Evolutionary conservation across 2,329 filamentous ascomycete species (phyloP), one percentile per base, ranked within the genome.

Genomic region (Dryadomyces quercivorus): DNA sequence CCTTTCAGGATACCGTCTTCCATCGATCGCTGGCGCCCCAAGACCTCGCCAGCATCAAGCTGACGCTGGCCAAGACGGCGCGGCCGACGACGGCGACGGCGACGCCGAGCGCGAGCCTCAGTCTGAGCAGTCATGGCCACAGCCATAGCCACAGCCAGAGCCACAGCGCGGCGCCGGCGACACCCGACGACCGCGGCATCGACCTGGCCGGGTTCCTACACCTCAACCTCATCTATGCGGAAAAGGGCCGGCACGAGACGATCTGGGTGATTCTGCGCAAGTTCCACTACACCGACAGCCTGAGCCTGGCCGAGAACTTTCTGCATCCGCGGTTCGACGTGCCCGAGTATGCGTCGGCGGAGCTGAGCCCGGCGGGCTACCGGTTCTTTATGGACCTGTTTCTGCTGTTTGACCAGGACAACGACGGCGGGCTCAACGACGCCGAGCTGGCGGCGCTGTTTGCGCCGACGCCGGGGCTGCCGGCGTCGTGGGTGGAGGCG

Each of bases 191-290:
- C 34, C 79, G 75, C 45, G 93, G 92, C 1, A 87, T 98, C 60
- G 86, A 91, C 59, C 80, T 88, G 60, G 78, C 77, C 42, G 91
- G 89, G 0, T 98, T 98, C 63, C 71, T 98, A 50, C 81, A 92
- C 60, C 73, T 98, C 43, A 97, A 97, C 72, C 95, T 91, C 70
- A 81, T 97, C 56, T 98, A 96, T 66, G 93, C 91, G 0, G 92
- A 97, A 66, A 97, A 97, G 67, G 93, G 93, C 13, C 86, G 93
- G 13, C 93, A 98, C 66, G 93, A 98, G 70, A 98, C 93, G 0
- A 93, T 97, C 46, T 98, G 93, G 93, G 90, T 95, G 58, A 96
- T 98, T 57, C 71, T 98, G 58, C 82, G 93, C 55, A 91, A 93
- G 61, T 95, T 95, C 62, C 88, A 95, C 63, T 97, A 98, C 64